Conservation (phyloP, 2,329 filamentous ascomycete genomes). For the Lasiodiplodia gonubiensis region DNA sequence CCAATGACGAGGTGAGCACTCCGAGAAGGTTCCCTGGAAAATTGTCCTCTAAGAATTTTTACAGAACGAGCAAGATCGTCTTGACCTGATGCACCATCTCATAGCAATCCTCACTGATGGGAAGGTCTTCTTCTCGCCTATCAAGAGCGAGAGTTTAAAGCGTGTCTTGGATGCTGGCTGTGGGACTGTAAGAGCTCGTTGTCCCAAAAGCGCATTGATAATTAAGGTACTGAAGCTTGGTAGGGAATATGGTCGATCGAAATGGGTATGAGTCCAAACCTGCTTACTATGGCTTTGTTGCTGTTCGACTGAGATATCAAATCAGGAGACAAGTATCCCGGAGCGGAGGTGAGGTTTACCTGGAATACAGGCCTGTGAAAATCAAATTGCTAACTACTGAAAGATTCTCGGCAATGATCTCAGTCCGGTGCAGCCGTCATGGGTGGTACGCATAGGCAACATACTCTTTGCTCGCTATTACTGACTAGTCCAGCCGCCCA, state of each 20-base stretch:
- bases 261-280: slow-evolving; percentile 29
- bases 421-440: slow-evolving; percentile 55
- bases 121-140: slow-evolving; percentile 33
- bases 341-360: background rate
- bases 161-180: slow-evolving; percentile 37
- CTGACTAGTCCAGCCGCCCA: slow-evolving; percentile 51
- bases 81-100: slow-evolving; percentile 39
- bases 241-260: slow-evolving; percentile 40
- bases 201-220: too few relatives aligned
- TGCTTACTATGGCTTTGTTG: background rate
- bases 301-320: background rate
- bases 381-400: background rate
- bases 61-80: slow-evolving; percentile 41
- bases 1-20: slow-evolving; percentile 32
- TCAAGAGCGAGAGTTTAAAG: slow-evolving; percentile 26
- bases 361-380: too few relatives aligned
- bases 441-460: background rate
- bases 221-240: background rate
- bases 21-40: background rate
- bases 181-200: slow-evolving; percentile 32
- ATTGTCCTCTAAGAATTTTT: too few relatives aligned
- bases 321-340: slow-evolving; percentile 13
- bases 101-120: slow-evolving; percentile 36
- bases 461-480: too few relatives aligned
- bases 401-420: slow-evolving; percentile 48